Conservation (phyloP, 2,329 filamentous ascomycete species). For the Neonectria ditissima region DNA sequence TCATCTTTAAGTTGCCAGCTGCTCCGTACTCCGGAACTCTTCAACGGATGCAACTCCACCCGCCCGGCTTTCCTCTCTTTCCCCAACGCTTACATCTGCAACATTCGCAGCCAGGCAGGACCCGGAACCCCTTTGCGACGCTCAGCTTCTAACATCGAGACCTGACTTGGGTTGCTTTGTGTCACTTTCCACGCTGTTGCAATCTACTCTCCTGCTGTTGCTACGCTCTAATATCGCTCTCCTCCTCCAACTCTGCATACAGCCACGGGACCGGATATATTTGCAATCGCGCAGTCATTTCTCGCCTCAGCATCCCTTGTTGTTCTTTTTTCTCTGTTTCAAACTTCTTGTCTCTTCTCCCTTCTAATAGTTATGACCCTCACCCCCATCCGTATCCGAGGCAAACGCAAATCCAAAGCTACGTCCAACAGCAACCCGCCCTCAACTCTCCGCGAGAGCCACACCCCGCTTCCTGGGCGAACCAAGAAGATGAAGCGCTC, state of each 20-base stretch:
- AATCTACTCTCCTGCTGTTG: neutral
- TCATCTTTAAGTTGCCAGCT: neutral
- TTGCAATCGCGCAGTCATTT: neutral
- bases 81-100: neutral
- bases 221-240: neutral
- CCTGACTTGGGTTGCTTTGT: neutral
- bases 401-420: slow-evolving; percentile 63
- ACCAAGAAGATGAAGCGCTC: slow-evolving; percentile 46
- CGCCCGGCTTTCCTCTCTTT: neutral
- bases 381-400: slow-evolving; percentile 61
- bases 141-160: neutral
- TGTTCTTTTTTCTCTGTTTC: neutral
- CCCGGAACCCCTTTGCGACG: neutral
- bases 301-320: neutral
- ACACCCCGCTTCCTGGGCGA: slow-evolving; percentile 10
- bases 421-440: slow-evolving; percentile 29
- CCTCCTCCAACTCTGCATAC: neutral
- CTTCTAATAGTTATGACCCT: slow-evolving; percentile 54
- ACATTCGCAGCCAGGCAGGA: neutral
- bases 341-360: neutral
- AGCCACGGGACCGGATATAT: neutral
- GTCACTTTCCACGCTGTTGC: neutral
- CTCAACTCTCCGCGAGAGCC: slow-evolving; percentile 17
- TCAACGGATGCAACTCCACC: slow-evolving; percentile 1
- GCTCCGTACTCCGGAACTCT: neutral